phyloP scores from a whole-genome alignment of 2,329 filamentous ascomycete genomes.

The Colletotrichum tropicale region DNA sequence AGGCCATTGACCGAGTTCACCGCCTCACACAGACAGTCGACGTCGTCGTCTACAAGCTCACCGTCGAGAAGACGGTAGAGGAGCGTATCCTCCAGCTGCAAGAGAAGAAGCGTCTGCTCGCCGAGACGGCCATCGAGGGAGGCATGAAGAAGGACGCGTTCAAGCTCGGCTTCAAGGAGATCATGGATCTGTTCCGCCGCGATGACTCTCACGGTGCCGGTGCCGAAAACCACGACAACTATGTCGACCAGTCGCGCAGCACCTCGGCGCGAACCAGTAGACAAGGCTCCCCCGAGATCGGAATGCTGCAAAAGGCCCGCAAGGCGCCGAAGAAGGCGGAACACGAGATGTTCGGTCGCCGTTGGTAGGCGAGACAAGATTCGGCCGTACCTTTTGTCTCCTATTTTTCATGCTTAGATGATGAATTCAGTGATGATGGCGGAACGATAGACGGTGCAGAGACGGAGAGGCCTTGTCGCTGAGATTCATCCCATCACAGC shows the following conservation, averaged over 20 bases:
- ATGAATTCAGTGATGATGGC: neutral
- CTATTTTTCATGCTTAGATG: neutral
- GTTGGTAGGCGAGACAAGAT: neutral
- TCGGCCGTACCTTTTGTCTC: neutral
- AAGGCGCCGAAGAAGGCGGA: conserved; percentile 35
- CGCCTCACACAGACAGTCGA: conserved; percentile 96
- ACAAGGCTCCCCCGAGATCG: conserved; percentile 3
- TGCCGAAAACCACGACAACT: neutral
- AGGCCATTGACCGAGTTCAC: conserved; percentile 97
- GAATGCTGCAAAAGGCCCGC: neutral
- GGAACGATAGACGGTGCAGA: neutral
- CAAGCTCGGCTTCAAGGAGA: conserved; percentile 92
- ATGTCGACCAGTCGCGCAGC: neutral
- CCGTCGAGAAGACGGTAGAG: conserved; percentile 85
- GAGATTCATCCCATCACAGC: neutral
- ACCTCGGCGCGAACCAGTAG: conserved; percentile 3
- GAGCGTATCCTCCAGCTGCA: conserved; percentile 94
- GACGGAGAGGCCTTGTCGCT: neutral
- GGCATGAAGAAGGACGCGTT: conserved; percentile 73
- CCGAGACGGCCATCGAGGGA: conserved; percentile 89
- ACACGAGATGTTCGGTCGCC: conserved; percentile 16
- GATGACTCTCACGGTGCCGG: neutral
- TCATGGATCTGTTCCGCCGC: conserved; percentile 78
- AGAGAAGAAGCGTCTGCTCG: conserved; percentile 89
- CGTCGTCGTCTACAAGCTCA: conserved; percentile 94